A percentile compares a stretch with the other conserved stretches of the same genome.
Evolutionary conservation across 345 rosid genomes (phyloP).

Genomic region (Rubroshorea leprosula): DNA sequence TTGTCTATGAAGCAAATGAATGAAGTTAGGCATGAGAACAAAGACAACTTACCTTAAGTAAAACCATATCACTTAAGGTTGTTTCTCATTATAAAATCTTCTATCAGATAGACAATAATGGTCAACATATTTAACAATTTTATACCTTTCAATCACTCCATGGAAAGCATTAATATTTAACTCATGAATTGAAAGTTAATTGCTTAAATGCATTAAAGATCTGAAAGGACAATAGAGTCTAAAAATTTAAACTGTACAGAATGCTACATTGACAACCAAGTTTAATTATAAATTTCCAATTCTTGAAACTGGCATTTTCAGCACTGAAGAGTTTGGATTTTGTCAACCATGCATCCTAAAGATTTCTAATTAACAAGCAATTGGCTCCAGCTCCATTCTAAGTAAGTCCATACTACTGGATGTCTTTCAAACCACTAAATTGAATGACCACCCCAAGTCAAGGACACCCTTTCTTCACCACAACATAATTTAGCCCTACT

Average conservation of each 20-base stretch:
- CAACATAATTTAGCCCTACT: neutral
- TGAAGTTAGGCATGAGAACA: neutral
- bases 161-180: neutral
- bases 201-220: neutral
- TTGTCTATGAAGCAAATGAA: slow-evolving; percentile 42
- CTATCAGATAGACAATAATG: neutral
- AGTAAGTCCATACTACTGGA: no score
- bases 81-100: neutral
- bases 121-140: neutral
- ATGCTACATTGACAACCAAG: neutral
- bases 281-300: neutral
- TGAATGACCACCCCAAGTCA: neutral
- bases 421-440: no score
- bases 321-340: neutral
- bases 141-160: neutral
- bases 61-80: neutral
- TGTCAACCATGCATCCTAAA: neutral
- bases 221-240: neutral
- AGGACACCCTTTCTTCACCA: neutral
- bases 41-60: neutral
- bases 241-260: no score
- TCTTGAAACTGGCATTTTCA: neutral
- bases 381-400: no score
- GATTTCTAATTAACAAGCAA: no score
- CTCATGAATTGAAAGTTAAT: neutral